A percentile compares a stretch with the other conserved stretches of the same genome.
Conservation (phyloP, 192 early-diverging fungal genomes). For the Endogone sp. region DNA sequence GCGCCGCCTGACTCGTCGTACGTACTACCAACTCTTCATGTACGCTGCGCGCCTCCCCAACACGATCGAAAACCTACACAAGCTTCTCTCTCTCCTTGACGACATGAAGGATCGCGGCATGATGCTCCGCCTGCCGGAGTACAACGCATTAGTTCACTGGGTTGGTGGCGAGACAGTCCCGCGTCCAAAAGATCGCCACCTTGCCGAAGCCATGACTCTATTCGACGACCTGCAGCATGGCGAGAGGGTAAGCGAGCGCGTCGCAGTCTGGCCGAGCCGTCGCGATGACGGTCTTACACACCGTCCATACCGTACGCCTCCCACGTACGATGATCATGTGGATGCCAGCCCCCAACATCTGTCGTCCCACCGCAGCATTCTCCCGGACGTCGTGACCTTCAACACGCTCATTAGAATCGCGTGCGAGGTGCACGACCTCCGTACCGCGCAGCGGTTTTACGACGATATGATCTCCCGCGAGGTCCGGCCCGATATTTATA, state of each 20-base stretch:
- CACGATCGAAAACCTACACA: conserved; percentile 23
- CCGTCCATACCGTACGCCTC: no score
- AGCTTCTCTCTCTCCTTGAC: conserved; percentile 17
- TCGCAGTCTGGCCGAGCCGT: background rate
- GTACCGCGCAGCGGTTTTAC: conserved; percentile 31
- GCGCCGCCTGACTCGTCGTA: conserved; percentile 12
- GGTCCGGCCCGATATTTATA: conserved; percentile 18
- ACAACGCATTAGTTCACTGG: conserved; percentile 29
- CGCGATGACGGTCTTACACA: no score
- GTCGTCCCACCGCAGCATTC: no score
- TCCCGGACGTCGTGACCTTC: conserved; percentile 21
- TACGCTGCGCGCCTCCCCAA: conserved; percentile 10
- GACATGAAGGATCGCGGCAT: conserved; percentile 25
- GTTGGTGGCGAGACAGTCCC: conserved; percentile 26
- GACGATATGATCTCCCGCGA: conserved; percentile 24
- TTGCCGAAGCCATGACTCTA: conserved; percentile 22
- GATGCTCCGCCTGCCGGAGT: conserved; percentile 15
- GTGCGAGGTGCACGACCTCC: conserved; percentile 15
- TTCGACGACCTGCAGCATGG: conserved; percentile 23
- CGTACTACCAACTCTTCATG: conserved; percentile 20
- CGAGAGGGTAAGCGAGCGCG: background rate
- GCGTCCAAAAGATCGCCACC: conserved; percentile 10
- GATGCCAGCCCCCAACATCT: no score
- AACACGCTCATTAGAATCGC: conserved; percentile 30
- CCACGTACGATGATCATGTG: no score